A percentile compares a stretch with the other conserved stretches of the same genome.
Conservation (phyloP, 148 eudicot species). For the Rhododendron simsii region DNA sequence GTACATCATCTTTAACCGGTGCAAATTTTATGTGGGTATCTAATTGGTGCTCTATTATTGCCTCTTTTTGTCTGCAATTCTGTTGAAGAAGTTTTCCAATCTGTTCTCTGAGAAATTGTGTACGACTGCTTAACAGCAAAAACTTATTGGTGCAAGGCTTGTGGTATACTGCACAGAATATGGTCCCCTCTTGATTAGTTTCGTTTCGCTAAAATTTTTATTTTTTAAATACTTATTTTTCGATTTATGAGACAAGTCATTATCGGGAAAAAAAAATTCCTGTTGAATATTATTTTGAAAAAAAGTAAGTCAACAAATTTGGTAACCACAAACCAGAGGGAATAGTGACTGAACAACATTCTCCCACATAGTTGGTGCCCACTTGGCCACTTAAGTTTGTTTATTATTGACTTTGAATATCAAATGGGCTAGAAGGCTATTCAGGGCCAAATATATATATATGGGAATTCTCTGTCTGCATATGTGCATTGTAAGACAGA, state of each 20-base stretch:
- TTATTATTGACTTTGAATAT: not conserved
- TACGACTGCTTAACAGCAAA: not conserved
- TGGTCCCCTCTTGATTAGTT: not conserved
- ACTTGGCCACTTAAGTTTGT: not conserved
- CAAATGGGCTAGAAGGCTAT: not conserved
- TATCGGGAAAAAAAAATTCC: not conserved
- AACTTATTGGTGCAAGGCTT: not conserved
- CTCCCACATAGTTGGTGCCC: not conserved
- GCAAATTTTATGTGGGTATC: not conserved
- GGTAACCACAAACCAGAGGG: not conserved
- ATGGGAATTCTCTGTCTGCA: not conserved
- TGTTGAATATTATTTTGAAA: not conserved
- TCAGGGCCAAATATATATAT: not conserved
- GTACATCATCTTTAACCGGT: not conserved
- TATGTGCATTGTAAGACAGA: not conserved
- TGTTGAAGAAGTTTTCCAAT: not conserved
- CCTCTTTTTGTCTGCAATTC: not conserved
- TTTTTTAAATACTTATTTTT: too few species aligned
- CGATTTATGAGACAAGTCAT: too few species aligned
- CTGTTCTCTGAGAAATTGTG: not conserved
- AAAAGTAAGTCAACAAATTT: not conserved
- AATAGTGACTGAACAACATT: not conserved
- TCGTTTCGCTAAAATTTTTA: too few species aligned
- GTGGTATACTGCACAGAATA: not conserved
- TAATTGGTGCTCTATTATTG: not conserved